Conservation (phyloP, 2,329 filamentous ascomycete genomes). For the Calycina marina region DNA sequence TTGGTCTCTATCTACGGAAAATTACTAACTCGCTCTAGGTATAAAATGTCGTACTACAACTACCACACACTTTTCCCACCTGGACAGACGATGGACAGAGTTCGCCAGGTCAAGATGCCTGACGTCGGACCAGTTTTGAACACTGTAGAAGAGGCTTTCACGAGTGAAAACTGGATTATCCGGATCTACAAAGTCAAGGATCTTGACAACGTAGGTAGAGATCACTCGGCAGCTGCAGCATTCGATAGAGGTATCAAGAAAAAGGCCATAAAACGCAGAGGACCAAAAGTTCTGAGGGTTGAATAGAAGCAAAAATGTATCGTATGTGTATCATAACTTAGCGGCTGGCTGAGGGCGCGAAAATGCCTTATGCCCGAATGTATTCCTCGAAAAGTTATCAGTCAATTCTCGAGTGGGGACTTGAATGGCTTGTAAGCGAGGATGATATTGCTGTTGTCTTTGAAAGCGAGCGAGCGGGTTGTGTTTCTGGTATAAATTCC, state of each 20-base stretch:
- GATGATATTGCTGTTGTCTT: not conserved
- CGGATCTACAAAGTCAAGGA: conserved; percentile 99
- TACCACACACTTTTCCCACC: conserved; percentile 82
- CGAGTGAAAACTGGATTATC: conserved; percentile 99
- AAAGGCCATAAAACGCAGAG: conserved; percentile 57
- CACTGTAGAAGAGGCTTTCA: conserved; percentile 91
- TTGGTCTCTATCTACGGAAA: not conserved
- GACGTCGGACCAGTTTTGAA: conserved; percentile 72
- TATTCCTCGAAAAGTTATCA: conserved; percentile 14
- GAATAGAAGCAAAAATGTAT: conserved; percentile 35
- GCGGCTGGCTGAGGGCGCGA: conserved; percentile 5
- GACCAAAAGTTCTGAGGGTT: conserved; percentile 55
- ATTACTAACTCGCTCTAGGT: conserved; percentile 42
- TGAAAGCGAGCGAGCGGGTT: no score
- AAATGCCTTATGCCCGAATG: conserved; percentile 15
- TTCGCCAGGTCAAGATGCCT: conserved; percentile 70
- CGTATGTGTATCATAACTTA: conserved; percentile 18
- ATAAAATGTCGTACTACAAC: conserved; percentile 99
- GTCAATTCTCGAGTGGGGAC: conserved; percentile 11
- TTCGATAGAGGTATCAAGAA: conserved; percentile 75
- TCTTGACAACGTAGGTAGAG: conserved; percentile 86
- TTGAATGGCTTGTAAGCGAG: not conserved
- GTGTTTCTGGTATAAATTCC: no score
- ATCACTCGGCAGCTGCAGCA: conserved; percentile 55
- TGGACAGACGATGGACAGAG: conserved; percentile 80